Evolutionary conservation across 2,329 filamentous ascomycete species (phyloP).

Genomic region (Pseudogymnoascus sp.): DNA sequence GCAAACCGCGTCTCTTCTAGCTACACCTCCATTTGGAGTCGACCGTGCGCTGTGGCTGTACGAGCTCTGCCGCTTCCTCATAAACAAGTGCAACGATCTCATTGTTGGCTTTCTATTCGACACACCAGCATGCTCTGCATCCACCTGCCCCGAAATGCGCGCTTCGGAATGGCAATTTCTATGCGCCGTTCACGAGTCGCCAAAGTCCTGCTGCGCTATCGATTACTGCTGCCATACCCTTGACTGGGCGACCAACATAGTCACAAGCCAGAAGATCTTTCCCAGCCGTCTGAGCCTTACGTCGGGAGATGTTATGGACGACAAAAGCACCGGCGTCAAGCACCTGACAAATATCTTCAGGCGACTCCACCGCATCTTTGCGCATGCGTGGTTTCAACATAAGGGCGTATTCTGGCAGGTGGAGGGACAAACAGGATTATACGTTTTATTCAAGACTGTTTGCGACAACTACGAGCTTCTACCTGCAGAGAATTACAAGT

Average conservation of each 20-base stretch:
- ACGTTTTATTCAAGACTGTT: conserved; percentile 94
- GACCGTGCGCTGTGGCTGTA: conserved; percentile 93
- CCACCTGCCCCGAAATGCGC: conserved; percentile 95
- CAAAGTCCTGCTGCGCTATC: conserved; percentile 95
- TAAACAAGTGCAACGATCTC: conserved; percentile 86
- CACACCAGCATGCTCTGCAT: conserved; percentile 76
- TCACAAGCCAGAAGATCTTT: conserved; percentile 93
- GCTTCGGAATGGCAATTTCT: conserved; percentile 99
- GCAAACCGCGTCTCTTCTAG: conserved; percentile 67
- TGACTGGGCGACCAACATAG: conserved; percentile 92
- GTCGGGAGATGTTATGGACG: conserved; percentile 43
- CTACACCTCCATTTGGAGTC: conserved; percentile 72
- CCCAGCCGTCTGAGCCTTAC: conserved; percentile 59
- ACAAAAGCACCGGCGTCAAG: conserved; percentile 61
- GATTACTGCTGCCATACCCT: conserved; percentile 99
- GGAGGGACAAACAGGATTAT: conserved; percentile 83
- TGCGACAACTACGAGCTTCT: conserved; percentile 88
- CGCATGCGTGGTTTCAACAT: conserved; percentile 98
- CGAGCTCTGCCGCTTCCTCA: conserved; percentile 93
- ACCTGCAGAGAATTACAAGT: conserved; percentile 90
- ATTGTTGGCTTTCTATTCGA: conserved; percentile 92
- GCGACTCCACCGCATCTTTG: conserved; percentile 91
- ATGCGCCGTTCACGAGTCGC: conserved; percentile 93
- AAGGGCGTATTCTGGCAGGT: conserved; percentile 91
- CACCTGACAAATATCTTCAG: conserved; percentile 94